Evolutionary conservation across 352 stramenopile species (phyloP).

Genomic region (Phytopythium vexans): DNA sequence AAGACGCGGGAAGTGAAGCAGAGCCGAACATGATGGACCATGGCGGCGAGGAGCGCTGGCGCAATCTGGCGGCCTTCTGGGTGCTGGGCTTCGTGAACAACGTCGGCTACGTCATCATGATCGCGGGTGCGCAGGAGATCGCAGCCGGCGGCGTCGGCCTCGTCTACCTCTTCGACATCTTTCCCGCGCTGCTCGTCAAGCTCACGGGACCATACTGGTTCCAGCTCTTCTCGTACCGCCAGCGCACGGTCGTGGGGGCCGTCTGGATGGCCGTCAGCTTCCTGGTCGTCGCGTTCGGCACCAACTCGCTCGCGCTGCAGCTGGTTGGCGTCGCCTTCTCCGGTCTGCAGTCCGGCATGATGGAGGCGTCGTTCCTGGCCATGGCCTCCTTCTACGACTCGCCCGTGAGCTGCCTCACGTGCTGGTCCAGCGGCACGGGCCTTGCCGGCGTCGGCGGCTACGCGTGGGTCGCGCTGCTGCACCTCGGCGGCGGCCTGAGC

Average conservation of each 20-base stretch:
- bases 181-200: constrained; percentile 88
- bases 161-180: constrained; percentile 92
- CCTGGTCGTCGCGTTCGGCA: constrained; percentile 60
- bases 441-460: constrained; percentile 91
- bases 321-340: constrained; percentile 88
- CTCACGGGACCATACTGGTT: constrained; percentile 93
- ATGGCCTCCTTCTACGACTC: constrained; percentile 84
- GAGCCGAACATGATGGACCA: not conserved
- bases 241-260: constrained; percentile 66
- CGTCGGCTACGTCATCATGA: constrained; percentile 93
- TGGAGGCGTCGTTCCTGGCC: constrained; percentile 88
- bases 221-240: constrained; percentile 87
- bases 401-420: constrained; percentile 73
- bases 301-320: constrained; percentile 61
- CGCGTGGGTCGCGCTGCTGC: constrained; percentile 80
- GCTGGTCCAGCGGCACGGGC: constrained; percentile 92
- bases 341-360: constrained; percentile 84
- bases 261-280: constrained; percentile 84
- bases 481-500: constrained; percentile 59
- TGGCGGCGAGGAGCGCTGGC: constrained; percentile 8
- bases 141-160: constrained; percentile 85
- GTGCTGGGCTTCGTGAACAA: constrained; percentile 93
- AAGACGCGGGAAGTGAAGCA: not conserved
- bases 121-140: constrained; percentile 92
- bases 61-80: constrained; percentile 88